Evolutionary conservation across 345 rosid species (phyloP).

Genomic region (Acer saccharum): DNA sequence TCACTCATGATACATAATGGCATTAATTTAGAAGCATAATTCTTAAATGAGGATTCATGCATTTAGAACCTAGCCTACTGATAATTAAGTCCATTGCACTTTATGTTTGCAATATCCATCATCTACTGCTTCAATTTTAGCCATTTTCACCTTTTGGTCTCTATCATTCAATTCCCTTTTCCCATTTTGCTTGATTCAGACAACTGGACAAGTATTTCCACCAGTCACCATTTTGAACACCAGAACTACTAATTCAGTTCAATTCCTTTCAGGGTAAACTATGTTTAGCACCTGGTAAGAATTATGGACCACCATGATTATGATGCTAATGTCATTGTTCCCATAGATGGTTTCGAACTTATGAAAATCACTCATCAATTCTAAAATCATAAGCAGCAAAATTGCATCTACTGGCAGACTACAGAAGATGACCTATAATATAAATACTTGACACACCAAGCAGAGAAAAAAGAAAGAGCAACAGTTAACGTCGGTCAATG

Average conservation of each 20-base stretch:
- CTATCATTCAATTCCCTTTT: neutral
- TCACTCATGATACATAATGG: neutral
- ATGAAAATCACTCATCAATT: slow-evolving; percentile 9
- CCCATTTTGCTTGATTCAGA: slow-evolving; percentile 3
- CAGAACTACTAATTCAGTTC: neutral
- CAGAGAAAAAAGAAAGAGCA: neutral
- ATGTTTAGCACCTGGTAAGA: slow-evolving; percentile 8
- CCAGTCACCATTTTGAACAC: neutral
- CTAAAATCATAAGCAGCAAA: neutral
- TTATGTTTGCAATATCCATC: slow-evolving; percentile 7
- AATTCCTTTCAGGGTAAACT: neutral
- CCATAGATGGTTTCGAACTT: neutral
- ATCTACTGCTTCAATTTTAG: neutral
- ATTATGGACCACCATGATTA: slow-evolving; percentile 6
- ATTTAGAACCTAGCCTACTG: neutral
- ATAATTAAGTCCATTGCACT: neutral
- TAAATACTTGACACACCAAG: neutral
- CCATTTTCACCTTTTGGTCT: neutral
- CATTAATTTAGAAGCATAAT: neutral
- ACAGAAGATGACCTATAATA: neutral
- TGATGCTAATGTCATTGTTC: slow-evolving; percentile 5
- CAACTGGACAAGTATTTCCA: neutral
- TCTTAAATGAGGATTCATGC: neutral
- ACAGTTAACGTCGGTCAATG: neutral
- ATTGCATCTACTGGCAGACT: slow-evolving; percentile 14